A percentile compares a stretch with the other conserved stretches of the same genome.
Evolutionary conservation across 345 rosid genomes (phyloP).

Genomic region (Populus deltoides): DNA sequence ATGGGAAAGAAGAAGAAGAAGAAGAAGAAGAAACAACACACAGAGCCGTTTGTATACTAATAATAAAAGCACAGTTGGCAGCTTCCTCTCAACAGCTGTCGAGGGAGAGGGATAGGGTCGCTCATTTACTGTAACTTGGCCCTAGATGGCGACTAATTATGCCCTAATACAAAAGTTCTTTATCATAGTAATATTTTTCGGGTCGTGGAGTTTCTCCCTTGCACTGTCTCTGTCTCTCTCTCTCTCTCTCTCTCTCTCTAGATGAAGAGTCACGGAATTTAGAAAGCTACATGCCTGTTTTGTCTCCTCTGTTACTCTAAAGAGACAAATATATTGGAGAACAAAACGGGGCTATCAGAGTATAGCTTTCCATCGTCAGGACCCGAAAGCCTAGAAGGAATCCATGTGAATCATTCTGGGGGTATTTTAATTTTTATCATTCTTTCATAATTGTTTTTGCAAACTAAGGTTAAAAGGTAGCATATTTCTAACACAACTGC

Average conservation of each 20-base stretch:
- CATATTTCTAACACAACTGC: no score
- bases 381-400: not conserved
- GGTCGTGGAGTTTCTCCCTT: not conserved
- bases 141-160: not conserved
- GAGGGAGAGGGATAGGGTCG: not conserved
- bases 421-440: no score
- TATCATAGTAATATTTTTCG: not conserved
- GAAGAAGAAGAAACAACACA: not conserved
- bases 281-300: not conserved
- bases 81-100: constrained; percentile 18
- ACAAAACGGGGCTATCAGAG: not conserved
- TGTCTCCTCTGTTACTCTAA: not conserved
- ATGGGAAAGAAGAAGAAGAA: not conserved
- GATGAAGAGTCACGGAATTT: not conserved
- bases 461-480: no score
- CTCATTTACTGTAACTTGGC: not conserved
- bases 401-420: not conserved
- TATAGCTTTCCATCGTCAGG: not conserved
- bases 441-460: no score
- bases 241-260: no score
- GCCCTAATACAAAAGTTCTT: not conserved
- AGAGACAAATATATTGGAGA: not conserved
- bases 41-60: not conserved
- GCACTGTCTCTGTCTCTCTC: rapidly evolving
- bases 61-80: constrained; percentile 21